Evolutionary conservation across 805 yeast species (phyloP).

Genomic region (Candida parachauliodes): DNA sequence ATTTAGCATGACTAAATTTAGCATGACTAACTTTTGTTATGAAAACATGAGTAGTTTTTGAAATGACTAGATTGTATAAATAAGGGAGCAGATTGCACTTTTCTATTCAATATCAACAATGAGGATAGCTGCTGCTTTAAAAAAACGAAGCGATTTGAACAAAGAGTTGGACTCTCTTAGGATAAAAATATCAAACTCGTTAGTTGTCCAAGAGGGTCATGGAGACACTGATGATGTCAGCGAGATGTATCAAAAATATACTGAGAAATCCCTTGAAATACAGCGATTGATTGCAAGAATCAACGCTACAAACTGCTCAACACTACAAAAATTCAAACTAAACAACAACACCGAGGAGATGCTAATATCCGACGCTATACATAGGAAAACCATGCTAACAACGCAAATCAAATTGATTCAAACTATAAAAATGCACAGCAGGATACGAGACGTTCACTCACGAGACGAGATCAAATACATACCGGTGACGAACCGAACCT

Average conservation of each 20-base stretch:
- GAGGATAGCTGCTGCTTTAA: constrained; percentile 2
- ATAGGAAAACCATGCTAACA: background rate
- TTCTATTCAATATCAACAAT: background rate
- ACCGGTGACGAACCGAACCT: background rate
- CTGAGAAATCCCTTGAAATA: background rate
- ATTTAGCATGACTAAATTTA: no score
- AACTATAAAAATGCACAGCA: background rate
- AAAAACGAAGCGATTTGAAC: constrained; percentile 1
- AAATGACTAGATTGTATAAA: no score
- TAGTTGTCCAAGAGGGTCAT: constrained; percentile 1
- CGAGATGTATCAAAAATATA: background rate
- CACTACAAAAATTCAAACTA: background rate
- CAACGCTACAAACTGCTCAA: background rate
- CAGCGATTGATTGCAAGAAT: background rate
- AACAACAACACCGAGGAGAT: background rate
- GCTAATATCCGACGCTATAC: constrained; percentile 1
- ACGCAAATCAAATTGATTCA: background rate
- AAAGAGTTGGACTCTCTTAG: background rate
- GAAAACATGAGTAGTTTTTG: no score
- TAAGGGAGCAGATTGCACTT: background rate
- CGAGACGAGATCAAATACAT: background rate
- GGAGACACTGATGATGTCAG: background rate
- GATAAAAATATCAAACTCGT: background rate
- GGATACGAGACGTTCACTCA: background rate
- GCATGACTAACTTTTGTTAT: no score